Evolutionary conservation across 352 stramenopile genomes (phyloP).

Genomic region (Pythium sp.): DNA sequence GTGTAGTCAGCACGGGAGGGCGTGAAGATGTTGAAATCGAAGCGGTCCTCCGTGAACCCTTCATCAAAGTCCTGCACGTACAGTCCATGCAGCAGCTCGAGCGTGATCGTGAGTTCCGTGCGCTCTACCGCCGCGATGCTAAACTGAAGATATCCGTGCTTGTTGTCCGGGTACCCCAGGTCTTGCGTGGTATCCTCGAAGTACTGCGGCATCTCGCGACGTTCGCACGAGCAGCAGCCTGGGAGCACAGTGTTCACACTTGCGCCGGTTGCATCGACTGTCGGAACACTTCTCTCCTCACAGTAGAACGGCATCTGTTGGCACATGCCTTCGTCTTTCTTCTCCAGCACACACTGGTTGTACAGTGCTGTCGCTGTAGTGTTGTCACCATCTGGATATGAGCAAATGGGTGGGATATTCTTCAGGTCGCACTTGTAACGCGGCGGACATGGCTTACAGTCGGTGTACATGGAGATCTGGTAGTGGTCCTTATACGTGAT

Average conservation of each 20-base stretch:
- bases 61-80: slow-evolving; percentile 91
- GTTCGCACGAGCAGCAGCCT: slow-evolving; percentile 89
- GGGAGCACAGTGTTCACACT: slow-evolving; percentile 20
- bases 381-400: slow-evolving; percentile 61
- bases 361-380: slow-evolving; percentile 39
- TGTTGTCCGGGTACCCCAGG: slow-evolving; percentile 93
- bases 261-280: slow-evolving; percentile 24
- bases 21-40: slow-evolving; percentile 89
- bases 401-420: slow-evolving; percentile 44
- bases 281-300: slow-evolving; percentile 27
- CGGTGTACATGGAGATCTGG: slow-evolving; percentile 91
- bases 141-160: slow-evolving; percentile 93
- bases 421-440: slow-evolving; percentile 87
- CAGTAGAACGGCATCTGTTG: slow-evolving; percentile 69
- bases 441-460: slow-evolving; percentile 94
- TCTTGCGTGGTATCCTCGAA: slow-evolving; percentile 70
- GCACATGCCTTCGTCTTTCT: slow-evolving; percentile 42
- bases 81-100: slow-evolving; percentile 93
- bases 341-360: slow-evolving; percentile 39
- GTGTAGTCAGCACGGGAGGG: slow-evolving; percentile 75
- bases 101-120: slow-evolving; percentile 85
- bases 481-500: slow-evolving; percentile 97
- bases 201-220: slow-evolving; percentile 86
- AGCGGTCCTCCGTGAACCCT: slow-evolving; percentile 71
- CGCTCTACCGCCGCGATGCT: slow-evolving; percentile 78